Evolutionary conservation across 2,329 filamentous ascomycete species (phyloP), one percentile per base, ranked within the genome.

Genomic region (Geosmithia morbida): DNA sequence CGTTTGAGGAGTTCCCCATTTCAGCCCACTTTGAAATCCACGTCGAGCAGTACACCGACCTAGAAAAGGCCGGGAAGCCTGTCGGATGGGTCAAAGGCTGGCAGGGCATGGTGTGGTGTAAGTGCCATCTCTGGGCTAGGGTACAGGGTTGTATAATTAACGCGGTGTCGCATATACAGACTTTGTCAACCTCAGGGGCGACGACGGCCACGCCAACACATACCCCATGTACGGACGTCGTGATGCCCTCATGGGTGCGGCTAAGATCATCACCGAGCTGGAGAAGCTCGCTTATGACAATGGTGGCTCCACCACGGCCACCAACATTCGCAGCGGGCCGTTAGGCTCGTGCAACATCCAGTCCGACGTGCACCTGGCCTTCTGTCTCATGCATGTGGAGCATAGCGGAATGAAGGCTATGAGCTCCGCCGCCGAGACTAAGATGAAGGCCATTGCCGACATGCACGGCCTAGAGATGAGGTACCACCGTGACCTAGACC

Each of bases 1-100:
- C 52, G 30, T 49, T 57, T 43, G 46, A 52, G 4, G 39, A 52
- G 2, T 51, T 43, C 1, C 82, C 82, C 0, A 78, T 87, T 63
- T 82, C 77, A 1, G 85, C 83, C 0, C 83, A 89, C 61, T 88
- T 90, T 57, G 83, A 89, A 19, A 30, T 48, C 13, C 47, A 48
- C 22, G 45, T 48, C 26, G 47, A 48, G 43, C 47, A 90, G 60
- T 85, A 85, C 0, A 84, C 85, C 0, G 75, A 85, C 39, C 70
- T 90, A 1, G 79, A 87, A n/a, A 71, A 71, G 16, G 70, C 74
- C 26, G 65, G 70, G 22, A 72, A 79, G 52, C 79, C 79, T 47
- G 72, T 48, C 26, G 47, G 47, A n/a, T 39, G 45, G 14, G 47
- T 48, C 10, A 51, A 53, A 14, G 59, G 59, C 17, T 56, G 54